Conservation (phyloP, 371 early-diverging fungal genomes). For the Mycotypha africana region DNA sequence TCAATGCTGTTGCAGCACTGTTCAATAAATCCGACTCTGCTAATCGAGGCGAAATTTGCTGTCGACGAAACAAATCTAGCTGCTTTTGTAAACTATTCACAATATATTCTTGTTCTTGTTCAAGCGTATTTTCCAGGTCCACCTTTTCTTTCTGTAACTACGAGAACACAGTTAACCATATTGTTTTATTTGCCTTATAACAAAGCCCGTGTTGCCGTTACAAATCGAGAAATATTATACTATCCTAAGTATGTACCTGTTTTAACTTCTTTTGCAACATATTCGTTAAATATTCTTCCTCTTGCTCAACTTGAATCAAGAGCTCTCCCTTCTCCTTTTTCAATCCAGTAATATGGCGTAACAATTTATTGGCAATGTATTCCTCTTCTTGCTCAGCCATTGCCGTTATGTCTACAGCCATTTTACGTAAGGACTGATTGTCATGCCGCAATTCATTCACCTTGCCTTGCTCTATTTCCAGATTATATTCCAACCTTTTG, state of each 20-base stretch:
- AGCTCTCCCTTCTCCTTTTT: constrained; percentile 69
- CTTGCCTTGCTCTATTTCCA: constrained; percentile 68
- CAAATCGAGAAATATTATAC: too few relatives aligned
- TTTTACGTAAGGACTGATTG: constrained; percentile 53
- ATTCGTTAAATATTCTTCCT: constrained; percentile 73
- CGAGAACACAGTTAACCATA: too few relatives aligned
- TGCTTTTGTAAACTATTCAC: constrained; percentile 69
- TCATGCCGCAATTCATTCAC: constrained; percentile 64
- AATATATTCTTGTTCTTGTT: constrained; percentile 81
- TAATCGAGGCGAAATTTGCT: too few relatives aligned
- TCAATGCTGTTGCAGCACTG: too few relatives aligned
- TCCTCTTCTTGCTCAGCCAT: constrained; percentile 55
- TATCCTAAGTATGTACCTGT: constrained; percentile 26
- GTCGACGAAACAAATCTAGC: constrained; percentile 35
- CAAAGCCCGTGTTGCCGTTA: too few relatives aligned
- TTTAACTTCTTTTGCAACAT: constrained; percentile 68
- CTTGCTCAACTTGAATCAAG: constrained; percentile 63
- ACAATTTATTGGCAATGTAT: constrained; percentile 58
- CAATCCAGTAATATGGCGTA: constrained; percentile 62
- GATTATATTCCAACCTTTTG: constrained; percentile 57
- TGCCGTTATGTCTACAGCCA: constrained; percentile 62
- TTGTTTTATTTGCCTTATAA: too few relatives aligned
- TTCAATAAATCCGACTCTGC: too few relatives aligned
- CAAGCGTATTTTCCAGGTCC: constrained; percentile 74
- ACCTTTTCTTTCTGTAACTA: constrained; percentile 73